Conservation (phyloP, 2,329 filamentous ascomycete species). For the Curvularia hawaiiensis region DNA sequence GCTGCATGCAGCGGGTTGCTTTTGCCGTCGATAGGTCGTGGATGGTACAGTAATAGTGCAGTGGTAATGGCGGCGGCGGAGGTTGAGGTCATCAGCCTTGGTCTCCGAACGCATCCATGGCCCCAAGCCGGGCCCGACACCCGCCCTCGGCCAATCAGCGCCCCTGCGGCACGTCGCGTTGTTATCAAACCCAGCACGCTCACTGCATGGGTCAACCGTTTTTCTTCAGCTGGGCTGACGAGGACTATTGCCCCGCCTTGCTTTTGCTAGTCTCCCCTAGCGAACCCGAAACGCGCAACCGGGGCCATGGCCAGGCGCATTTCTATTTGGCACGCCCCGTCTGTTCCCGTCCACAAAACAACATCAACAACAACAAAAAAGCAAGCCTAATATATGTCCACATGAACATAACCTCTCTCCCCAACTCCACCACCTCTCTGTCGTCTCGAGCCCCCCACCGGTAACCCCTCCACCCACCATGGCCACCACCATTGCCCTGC, state of each 20-base stretch:
- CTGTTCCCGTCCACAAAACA: constrained; percentile 7
- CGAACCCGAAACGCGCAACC: constrained; percentile 10
- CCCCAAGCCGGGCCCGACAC: background rate
- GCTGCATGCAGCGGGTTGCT: background rate
- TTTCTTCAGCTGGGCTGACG: constrained; percentile 8
- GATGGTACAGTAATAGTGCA: background rate
- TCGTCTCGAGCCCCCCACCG: background rate
- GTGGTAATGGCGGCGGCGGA: background rate
- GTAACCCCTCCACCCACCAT: constrained; percentile 4
- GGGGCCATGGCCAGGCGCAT: constrained; percentile 9
- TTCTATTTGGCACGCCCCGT: constrained; percentile 13
- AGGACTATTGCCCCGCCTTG: constrained; percentile 16
- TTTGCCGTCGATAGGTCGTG: background rate
- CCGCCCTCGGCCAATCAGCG: background rate
- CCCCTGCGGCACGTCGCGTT: background rate
- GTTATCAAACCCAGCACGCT: constrained; percentile 8
- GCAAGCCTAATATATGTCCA: constrained; percentile 6
- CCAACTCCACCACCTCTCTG: background rate
- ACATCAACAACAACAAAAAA: constrained; percentile 14
- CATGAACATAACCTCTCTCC: constrained; percentile 13
- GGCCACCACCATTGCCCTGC: constrained; percentile 22
- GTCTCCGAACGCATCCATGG: constrained; percentile 7
- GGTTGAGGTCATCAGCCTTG: constrained; percentile 7
- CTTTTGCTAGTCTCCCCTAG: constrained; percentile 11
- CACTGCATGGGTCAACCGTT: constrained; percentile 17